Evolutionary conservation across 805 yeast genomes (phyloP).

Genomic region (Yarrowia phangngaensis): DNA sequence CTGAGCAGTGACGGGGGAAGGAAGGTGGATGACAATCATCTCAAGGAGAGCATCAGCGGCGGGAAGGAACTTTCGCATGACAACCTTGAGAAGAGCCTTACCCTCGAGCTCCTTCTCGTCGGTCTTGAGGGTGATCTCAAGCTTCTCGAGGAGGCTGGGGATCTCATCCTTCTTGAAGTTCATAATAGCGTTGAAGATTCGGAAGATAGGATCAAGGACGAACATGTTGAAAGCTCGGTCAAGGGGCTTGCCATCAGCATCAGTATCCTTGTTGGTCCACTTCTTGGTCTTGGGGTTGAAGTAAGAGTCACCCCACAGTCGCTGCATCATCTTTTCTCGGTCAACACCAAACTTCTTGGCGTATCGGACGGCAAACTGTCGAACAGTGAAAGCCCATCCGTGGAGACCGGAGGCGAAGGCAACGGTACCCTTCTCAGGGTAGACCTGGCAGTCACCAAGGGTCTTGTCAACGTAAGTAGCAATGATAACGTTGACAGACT

Average conservation of each 20-base stretch:
- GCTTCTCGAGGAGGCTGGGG: slow-evolving; percentile 84
- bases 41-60: slow-evolving; percentile 99
- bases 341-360: slow-evolving; percentile 99
- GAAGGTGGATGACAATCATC: slow-evolving; percentile 97
- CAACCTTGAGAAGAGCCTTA: slow-evolving; percentile 96
- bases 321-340: slow-evolving; percentile 95
- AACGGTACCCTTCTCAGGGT: slow-evolving; percentile 98
- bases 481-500: slow-evolving; percentile 97
- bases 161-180: slow-evolving; percentile 98
- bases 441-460: slow-evolving; percentile 95
- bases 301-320: slow-evolving; percentile 99
- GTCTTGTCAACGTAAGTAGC: slow-evolving; percentile 88
- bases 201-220: slow-evolving; percentile 97
- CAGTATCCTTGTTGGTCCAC: slow-evolving; percentile 95
- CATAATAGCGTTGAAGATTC: slow-evolving; percentile 94
- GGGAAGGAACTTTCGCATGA: slow-evolving; percentile 99
- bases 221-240: slow-evolving; percentile 99
- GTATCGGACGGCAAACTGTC: slow-evolving; percentile 97
- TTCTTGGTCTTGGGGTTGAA: slow-evolving; percentile 99
- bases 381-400: slow-evolving; percentile 99
- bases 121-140: slow-evolving; percentile 88
- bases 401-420: slow-evolving; percentile 99
- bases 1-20: slow-evolving; percentile 99
- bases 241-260: slow-evolving; percentile 89
- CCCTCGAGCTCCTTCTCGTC: slow-evolving; percentile 99